Percentiles rank a stretch among this genome's conserved stretches.
Evolutionary conservation across 176 grass and related monocot species (phyloP).

Genomic region (Carex pumila): DNA sequence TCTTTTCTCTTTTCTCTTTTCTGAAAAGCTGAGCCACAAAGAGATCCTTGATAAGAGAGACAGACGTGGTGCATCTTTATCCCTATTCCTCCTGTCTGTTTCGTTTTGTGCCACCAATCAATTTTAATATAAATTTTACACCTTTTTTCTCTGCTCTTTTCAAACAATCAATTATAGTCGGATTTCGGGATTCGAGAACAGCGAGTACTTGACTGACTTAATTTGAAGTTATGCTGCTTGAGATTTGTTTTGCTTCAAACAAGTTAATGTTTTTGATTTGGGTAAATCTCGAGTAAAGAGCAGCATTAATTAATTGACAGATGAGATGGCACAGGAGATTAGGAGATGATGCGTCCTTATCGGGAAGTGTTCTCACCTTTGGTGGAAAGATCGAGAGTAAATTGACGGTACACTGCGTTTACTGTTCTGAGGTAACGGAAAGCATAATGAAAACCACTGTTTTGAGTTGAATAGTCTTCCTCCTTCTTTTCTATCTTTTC

Average conservation of each 20-base stretch:
- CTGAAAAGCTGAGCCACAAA: slow-evolving; percentile 13
- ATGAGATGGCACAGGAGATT: not conserved
- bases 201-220: slow-evolving; percentile 4
- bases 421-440: slow-evolving; percentile 13
- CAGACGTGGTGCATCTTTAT: not conserved
- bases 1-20: not conserved
- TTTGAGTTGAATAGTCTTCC: slow-evolving; percentile 18
- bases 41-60: not conserved
- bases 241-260: not conserved
- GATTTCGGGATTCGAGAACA: not conserved
- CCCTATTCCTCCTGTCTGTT: not conserved
- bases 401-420: slow-evolving; percentile 6
- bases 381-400: not conserved
- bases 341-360: not conserved
- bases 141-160: not conserved
- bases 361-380: not conserved
- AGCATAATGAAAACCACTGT: not conserved
- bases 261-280: not conserved
- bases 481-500: not conserved
- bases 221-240: not conserved
- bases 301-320: not conserved
- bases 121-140: not conserved
- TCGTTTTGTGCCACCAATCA: not conserved
- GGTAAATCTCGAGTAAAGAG: not conserved
- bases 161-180: not conserved